Evolutionary conservation across 1,139 yeast genomes (phyloP).

Genomic region (Kodamaea ohmeri): DNA sequence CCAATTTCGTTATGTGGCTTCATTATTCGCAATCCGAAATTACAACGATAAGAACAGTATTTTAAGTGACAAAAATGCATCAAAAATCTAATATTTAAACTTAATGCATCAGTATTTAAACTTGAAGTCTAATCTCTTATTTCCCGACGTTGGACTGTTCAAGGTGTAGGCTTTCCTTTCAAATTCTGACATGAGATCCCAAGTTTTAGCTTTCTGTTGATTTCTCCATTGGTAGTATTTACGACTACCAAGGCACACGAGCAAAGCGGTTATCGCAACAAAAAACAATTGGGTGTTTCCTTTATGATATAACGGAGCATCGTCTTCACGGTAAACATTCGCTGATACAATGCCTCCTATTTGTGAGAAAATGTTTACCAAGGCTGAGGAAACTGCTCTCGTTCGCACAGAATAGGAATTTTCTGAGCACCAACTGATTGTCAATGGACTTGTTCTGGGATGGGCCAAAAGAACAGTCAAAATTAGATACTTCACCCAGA

Average conservation of each 20-base stretch:
- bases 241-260: conserved; percentile 12
- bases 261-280: conserved; percentile 13
- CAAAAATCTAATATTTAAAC: no score
- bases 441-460: conserved; percentile 15
- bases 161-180: conserved; percentile 45
- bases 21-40: no score
- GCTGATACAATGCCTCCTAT: conserved; percentile 15
- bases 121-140: conserved; percentile 52
- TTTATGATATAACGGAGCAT: conserved; percentile 16
- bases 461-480: conserved; percentile 17
- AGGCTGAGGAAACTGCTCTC: conserved; percentile 19
- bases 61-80: no score
- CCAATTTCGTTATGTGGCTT: no score
- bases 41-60: no score
- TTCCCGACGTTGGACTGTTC: conserved; percentile 50
- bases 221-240: conserved; percentile 49
- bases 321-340: conserved; percentile 16
- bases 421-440: conserved; percentile 20
- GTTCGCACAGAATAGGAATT: conserved; percentile 19
- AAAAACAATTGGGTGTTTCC: conserved; percentile 15
- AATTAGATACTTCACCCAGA: conserved; percentile 19
- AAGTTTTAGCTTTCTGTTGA: conserved; percentile 35
- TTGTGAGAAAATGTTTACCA: conserved; percentile 18
- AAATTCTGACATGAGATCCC: conserved; percentile 47
- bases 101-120: conserved; percentile 14